A percentile compares a stretch with the other conserved stretches of the same genome.
Conservation (phyloP, 345 rosid species). For the Durio zibethinus region DNA sequence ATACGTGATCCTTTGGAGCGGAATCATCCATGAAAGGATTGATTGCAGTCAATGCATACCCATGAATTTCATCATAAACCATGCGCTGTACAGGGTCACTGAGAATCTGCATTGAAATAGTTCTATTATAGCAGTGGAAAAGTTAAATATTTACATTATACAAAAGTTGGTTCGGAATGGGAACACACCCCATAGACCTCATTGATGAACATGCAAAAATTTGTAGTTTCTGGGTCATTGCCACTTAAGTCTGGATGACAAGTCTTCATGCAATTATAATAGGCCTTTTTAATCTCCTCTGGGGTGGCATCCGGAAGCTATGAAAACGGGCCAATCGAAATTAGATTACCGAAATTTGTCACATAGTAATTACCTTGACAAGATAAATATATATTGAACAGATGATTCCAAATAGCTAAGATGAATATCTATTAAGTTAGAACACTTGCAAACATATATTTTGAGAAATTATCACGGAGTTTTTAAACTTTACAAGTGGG, state of each 20-base stretch:
- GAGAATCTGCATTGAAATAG: conserved; percentile 60
- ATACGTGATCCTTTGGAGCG: conserved; percentile 57
- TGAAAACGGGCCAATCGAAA: background rate
- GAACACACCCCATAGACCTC: conserved; percentile 77
- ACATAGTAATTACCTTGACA: background rate
- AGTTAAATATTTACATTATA: background rate
- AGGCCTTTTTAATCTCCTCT: conserved; percentile 86
- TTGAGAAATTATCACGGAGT: no score
- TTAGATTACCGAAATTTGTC: conserved; percentile 4
- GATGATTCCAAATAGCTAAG: background rate
- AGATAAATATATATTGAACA: background rate
- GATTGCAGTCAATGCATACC: conserved; percentile 69
- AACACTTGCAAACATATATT: background rate
- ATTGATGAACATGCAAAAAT: conserved; percentile 93
- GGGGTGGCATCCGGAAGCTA: conserved; percentile 90
- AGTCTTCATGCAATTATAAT: conserved; percentile 93
- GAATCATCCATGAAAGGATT: conserved; percentile 90
- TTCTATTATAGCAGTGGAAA: conserved; percentile 2
- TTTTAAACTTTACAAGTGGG: no score
- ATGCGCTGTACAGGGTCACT: conserved; percentile 94
- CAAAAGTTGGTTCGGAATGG: background rate
- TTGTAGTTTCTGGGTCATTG: conserved; percentile 66
- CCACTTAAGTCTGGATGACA: conserved; percentile 98
- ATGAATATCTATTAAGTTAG: background rate
- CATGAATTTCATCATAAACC: conserved; percentile 97